phyloP scores from a whole-genome alignment of 768 basidiomycete genomes.

The Boletus reticuloceps region DNA sequence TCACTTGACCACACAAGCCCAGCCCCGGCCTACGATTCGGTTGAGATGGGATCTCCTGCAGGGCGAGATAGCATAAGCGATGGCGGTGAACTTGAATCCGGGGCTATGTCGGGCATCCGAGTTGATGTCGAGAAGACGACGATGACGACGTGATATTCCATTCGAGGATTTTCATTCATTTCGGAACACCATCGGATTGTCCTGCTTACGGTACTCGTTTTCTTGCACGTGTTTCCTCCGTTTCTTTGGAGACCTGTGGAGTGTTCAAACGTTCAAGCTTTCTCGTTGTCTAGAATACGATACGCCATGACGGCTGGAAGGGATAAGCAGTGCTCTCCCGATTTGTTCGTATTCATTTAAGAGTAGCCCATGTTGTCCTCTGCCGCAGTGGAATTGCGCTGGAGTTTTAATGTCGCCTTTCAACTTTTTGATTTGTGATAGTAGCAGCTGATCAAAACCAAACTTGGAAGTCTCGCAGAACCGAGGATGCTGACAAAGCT shows the following conservation, averaged over 20 bases:
- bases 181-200: conserved; percentile 29
- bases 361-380: neutral
- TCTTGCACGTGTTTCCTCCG: conserved; percentile 18
- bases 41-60: conserved; percentile 39
- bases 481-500: neutral
- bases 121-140: conserved; percentile 64
- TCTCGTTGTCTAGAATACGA: conserved; percentile 23
- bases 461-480: too few species aligned
- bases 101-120: conserved; percentile 42
- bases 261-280: conserved; percentile 3
- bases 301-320: conserved; percentile 10
- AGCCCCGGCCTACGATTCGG: conserved; percentile 46
- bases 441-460: too few species aligned
- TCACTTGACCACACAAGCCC: conserved; percentile 39
- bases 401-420: too few species aligned
- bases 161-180: conserved; percentile 12
- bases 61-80: conserved; percentile 20
- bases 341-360: conserved; percentile 5
- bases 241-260: conserved; percentile 11
- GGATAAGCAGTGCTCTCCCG: conserved; percentile 15
- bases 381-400: neutral
- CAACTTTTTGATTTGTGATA: too few species aligned
- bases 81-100: conserved; percentile 14
- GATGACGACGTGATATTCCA: conserved; percentile 39
- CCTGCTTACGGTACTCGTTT: conserved; percentile 19